Evolutionary conservation across 176 grass and related monocot genomes (phyloP).

Genomic region (Oryza meridionalis): DNA sequence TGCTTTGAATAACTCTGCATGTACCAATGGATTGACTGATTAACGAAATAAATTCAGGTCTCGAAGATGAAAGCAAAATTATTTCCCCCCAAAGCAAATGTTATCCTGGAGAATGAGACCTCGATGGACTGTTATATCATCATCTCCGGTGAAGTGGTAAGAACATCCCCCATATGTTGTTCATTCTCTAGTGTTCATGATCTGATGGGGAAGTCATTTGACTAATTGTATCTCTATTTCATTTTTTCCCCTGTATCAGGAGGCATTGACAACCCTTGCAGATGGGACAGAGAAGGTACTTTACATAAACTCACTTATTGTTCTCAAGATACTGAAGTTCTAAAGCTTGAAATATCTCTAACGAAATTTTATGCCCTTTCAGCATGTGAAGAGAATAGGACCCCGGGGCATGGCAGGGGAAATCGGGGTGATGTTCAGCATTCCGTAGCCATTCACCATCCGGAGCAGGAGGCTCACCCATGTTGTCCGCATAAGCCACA

Average conservation of each 20-base stretch:
- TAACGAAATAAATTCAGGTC: slow-evolving; percentile 21
- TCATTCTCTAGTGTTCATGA: not conserved
- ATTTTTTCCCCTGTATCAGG: slow-evolving; percentile 36
- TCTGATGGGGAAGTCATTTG: slow-evolving; percentile 33
- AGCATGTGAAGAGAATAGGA: slow-evolving; percentile 41
- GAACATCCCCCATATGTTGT: not conserved
- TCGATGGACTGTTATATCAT: slow-evolving; percentile 60
- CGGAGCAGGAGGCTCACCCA: slow-evolving; percentile 50
- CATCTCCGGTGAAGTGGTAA: slow-evolving; percentile 51
- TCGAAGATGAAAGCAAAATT: slow-evolving; percentile 49
- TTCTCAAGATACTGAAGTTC: not conserved
- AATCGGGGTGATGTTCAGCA: slow-evolving; percentile 52
- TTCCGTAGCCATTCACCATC: slow-evolving; percentile 61
- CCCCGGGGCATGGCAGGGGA: slow-evolving; percentile 59
- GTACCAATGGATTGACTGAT: not conserved
- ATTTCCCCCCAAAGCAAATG: slow-evolving; percentile 52
- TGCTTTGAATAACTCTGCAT: not conserved
- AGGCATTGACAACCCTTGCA: not conserved
- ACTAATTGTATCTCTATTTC: no score
- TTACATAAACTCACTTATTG: no score
- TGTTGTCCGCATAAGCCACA: slow-evolving; percentile 46
- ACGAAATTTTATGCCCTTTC: not conserved
- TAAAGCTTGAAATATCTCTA: not conserved
- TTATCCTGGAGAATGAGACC: slow-evolving; percentile 49
- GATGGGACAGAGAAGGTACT: slow-evolving; percentile 35